Conservation (phyloP, 2,329 filamentous ascomycete genomes). For the Coniochaeta pulveracea region DNA sequence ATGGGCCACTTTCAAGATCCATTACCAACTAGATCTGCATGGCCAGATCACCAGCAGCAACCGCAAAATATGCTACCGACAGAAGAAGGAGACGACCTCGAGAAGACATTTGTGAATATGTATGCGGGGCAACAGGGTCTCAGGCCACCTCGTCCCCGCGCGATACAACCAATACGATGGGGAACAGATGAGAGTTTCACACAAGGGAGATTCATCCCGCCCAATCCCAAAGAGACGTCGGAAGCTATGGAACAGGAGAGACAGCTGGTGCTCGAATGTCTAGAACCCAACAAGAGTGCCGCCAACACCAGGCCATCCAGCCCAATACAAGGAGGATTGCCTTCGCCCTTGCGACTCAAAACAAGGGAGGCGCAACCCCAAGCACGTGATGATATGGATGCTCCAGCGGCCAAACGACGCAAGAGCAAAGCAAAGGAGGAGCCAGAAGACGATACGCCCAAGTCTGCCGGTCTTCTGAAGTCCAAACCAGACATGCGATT, state of each 20-base stretch:
- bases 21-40: too few relatives aligned
- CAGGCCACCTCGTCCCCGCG: too few relatives aligned
- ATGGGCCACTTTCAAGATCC: too few relatives aligned
- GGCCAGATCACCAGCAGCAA: too few relatives aligned
- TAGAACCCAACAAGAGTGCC: conserved; percentile 46
- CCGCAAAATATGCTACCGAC: too few relatives aligned
- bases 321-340: conserved; percentile 25
- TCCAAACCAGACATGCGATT: conserved; percentile 34
- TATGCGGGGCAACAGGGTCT: too few relatives aligned
- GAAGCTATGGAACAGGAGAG: conserved; percentile 45
- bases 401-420: conserved; percentile 37
- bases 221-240: conserved; percentile 42
- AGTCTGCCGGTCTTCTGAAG: conserved; percentile 15
- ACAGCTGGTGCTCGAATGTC: conserved; percentile 43
- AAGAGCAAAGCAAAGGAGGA: conserved; percentile 40
- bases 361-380: conserved; percentile 14
- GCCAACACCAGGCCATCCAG: conserved; percentile 49
- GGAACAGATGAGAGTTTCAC: conserved; percentile 59
- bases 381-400: conserved; percentile 25
- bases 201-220: conserved; percentile 44
- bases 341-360: conserved; percentile 11
- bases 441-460: conserved; percentile 25
- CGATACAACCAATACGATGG: conserved; percentile 54
- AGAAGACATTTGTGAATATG: too few relatives aligned
- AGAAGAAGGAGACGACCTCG: too few relatives aligned